Base-by-base conservation (phyloP, 768 basidiomycete genomes). In the Lepiota brunneoincarnata region DNA sequence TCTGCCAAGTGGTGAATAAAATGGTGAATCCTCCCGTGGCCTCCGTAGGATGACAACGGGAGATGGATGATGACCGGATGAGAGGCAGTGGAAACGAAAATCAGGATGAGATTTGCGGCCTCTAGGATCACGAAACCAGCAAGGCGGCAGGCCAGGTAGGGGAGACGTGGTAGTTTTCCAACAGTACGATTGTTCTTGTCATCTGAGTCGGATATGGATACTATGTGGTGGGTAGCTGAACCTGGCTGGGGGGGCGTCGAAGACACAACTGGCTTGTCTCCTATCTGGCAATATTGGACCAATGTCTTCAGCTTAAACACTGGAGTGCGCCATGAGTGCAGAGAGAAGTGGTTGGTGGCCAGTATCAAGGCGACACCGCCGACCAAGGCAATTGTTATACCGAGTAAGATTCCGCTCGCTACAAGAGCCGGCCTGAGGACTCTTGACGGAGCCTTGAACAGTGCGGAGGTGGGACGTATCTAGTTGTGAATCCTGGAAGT, bases 11-110 rank as follows among this genome's bases (percentile, higher is more conserved):
- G 6, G 42, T 51, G 17, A 34, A 41, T 1, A 51, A 26, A 4
- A 51, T 17, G 35, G n/a, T 51, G 49, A 51, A 51, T 5, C 49
- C 49, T 14, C 39, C 49, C 28, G 31, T 51, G 28, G 41, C 26
- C 28, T 40, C 38, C 3, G 38, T 24, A n/a, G 23, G 38, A 49
- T 1, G 38, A 18, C 9, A 42, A 23, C 34, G 49, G 39, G 6
- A 51, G 28, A 9, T 28, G 17, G 40, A 51, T 21, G 15, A 35
- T 11, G 10, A 51, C 17, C 11, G 40, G 40, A n/a, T 26, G 17
- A 6, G 26, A 28, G 5, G 26, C 26, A 28, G 40, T 17, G 31
- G 24, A 50, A 15, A 38, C 24, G 23, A 51, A 20, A 28, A 42
- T 28, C 17, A 42, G 39, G 15, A 5, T 23, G n/a, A 51, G 14